phyloP scores from a whole-genome alignment of 306 rosid species.

The Neltuma alba region DNA sequence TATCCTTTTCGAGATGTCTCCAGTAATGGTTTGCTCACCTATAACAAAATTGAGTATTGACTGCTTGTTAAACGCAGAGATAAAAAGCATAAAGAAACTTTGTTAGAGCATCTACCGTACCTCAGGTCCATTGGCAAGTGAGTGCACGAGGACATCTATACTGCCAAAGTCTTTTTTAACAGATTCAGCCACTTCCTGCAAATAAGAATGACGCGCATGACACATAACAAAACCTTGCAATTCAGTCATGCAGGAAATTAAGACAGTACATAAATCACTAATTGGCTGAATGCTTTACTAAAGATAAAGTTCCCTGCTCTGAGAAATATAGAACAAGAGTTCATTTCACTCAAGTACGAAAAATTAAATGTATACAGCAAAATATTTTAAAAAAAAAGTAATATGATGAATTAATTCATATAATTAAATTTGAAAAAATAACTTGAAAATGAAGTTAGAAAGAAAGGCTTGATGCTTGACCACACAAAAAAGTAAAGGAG shows the following conservation, averaged over 20 bases:
- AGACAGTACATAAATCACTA: slow-evolving; percentile 4
- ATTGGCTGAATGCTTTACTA: neutral
- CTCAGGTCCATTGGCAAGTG: slow-evolving; percentile 99
- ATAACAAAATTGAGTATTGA: slow-evolving; percentile 36
- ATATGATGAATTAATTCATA: neutral
- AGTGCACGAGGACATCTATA: slow-evolving; percentile 97
- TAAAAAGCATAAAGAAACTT: slow-evolving; percentile 16
- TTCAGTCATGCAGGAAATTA: neutral
- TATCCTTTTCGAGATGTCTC: slow-evolving; percentile 97
- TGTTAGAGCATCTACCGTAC: slow-evolving; percentile 42
- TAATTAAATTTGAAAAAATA: neutral
- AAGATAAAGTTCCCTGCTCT: neutral
- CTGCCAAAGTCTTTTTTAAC: slow-evolving; percentile 93
- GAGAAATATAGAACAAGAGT: neutral
- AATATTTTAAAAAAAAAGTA: neutral
- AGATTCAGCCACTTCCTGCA: slow-evolving; percentile 91
- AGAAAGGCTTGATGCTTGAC: neutral
- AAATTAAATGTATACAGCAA: neutral
- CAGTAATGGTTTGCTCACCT: slow-evolving; percentile 90
- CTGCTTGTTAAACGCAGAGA: slow-evolving; percentile 19
- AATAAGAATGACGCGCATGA: slow-evolving; percentile 20
- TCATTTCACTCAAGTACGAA: neutral
- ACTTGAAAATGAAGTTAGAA: neutral
- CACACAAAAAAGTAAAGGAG: neutral
- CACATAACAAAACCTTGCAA: slow-evolving; percentile 19